phyloP scores from a whole-genome alignment of 179 eudicot species.

The Beta corolliflora region DNA sequence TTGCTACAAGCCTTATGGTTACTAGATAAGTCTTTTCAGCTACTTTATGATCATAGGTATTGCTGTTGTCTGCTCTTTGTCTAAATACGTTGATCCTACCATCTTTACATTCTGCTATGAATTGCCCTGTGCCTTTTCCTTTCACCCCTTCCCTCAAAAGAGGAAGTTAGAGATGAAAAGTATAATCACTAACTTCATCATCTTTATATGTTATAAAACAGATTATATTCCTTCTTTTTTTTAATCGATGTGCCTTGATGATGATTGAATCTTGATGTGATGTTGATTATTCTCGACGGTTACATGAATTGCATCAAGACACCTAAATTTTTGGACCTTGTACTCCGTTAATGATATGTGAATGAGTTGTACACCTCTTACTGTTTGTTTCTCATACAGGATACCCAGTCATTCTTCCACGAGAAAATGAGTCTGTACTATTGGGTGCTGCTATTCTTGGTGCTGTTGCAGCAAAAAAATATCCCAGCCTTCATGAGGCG shows the following conservation, averaged over 20 bases:
- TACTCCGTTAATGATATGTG: background rate
- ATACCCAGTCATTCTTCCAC: constrained; percentile 79
- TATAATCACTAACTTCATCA: background rate
- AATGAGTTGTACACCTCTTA: background rate
- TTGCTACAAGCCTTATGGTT: background rate
- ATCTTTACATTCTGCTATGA: background rate
- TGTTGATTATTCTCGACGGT: background rate
- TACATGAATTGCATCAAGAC: background rate
- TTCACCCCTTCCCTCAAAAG: background rate
- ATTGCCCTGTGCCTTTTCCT: background rate
- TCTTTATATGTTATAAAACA: background rate
- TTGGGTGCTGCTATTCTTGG: constrained; percentile 97
- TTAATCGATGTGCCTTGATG: background rate
- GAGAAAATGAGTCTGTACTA: constrained; percentile 90
- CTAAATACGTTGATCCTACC: background rate
- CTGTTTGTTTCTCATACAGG: constrained; percentile 41
- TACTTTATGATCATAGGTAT: background rate
- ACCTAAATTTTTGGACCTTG: background rate
- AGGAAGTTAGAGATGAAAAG: background rate
- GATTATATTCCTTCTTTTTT: background rate
- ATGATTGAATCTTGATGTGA: background rate
- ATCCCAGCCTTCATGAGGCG: constrained; percentile 67
- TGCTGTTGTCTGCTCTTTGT: background rate
- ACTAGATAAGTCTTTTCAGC: background rate
- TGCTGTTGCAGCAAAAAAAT: constrained; percentile 93